Conservation (phyloP, 164 flowering plant genomes). For the Piper betle region DNA sequence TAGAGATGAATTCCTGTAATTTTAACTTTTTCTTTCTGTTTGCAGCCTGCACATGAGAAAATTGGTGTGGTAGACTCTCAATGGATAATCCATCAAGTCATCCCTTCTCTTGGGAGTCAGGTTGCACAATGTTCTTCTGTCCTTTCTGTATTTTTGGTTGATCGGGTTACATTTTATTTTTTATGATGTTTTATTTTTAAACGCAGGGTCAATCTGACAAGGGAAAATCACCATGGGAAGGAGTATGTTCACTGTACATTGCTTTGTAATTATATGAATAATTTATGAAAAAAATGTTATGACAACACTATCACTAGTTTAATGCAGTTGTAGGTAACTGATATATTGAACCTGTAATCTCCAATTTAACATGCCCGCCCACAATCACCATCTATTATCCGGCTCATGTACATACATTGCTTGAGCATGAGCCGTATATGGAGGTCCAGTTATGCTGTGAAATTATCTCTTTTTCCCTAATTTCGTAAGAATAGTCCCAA, state of each 20-base stretch:
- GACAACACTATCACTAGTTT: background rate
- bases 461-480: background rate
- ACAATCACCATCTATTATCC: background rate
- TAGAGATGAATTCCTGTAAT: background rate
- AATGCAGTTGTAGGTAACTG: background rate
- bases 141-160: background rate
- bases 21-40: background rate
- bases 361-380: background rate
- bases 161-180: background rate
- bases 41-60: constrained; percentile 94
- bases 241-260: constrained; percentile 36
- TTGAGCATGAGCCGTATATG: background rate
- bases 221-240: constrained; percentile 89
- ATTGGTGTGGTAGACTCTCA: constrained; percentile 99
- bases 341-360: background rate
- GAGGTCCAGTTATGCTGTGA: background rate
- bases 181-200: background rate
- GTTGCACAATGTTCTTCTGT: constrained; percentile 16
- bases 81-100: constrained; percentile 89
- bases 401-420: background rate
- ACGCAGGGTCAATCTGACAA: constrained; percentile 61
- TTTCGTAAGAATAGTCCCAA: background rate
- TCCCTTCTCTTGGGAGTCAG: constrained; percentile 92
- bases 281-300: background rate
- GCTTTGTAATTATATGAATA: background rate